A percentile compares a stretch with the other conserved stretches of the same genome.
Evolutionary conservation across 805 yeast species (phyloP).

Genomic region (Wickerhamomyces queroliae): DNA sequence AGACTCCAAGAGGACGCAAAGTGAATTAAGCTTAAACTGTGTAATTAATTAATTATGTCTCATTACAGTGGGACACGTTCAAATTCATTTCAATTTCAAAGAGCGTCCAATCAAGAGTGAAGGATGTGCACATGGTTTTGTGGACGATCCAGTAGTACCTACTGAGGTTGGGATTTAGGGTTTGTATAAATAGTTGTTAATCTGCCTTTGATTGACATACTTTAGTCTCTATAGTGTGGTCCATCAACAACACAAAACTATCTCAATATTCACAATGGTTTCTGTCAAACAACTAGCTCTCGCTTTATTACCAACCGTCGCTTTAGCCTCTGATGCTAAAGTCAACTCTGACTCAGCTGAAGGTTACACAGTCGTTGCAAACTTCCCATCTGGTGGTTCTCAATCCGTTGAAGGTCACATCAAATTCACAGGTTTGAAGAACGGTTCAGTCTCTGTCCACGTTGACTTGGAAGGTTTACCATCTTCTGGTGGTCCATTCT

Average conservation of each 20-base stretch:
- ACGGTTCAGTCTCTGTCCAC: constrained; percentile 51
- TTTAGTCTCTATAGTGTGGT: too few relatives aligned
- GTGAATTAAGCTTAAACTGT: too few relatives aligned
- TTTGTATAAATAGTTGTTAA: too few relatives aligned
- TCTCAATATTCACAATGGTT: constrained; percentile 1
- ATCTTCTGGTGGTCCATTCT: constrained; percentile 56
- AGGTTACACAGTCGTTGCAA: constrained; percentile 40
- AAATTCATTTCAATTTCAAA: too few relatives aligned
- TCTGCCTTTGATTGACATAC: too few relatives aligned
- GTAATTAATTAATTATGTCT: too few relatives aligned
- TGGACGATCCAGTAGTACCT: too few relatives aligned
- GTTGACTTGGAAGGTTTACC: constrained; percentile 62
- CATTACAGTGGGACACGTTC: too few relatives aligned
- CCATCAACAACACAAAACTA: neutral
- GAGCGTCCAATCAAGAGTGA: too few relatives aligned
- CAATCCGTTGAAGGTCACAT: constrained; percentile 24
- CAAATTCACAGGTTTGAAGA: constrained; percentile 31
- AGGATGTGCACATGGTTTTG: too few relatives aligned
- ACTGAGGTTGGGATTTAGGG: too few relatives aligned
- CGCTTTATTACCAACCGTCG: neutral
- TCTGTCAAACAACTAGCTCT: neutral
- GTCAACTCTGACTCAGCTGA: constrained; percentile 30
- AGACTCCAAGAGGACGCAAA: too few relatives aligned
- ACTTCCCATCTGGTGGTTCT: constrained; percentile 35
- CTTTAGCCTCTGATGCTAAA: constrained; percentile 29